Conservation (phyloP, 495 filamentous ascomycete species). For the Trichoderma asperelloides region DNA sequence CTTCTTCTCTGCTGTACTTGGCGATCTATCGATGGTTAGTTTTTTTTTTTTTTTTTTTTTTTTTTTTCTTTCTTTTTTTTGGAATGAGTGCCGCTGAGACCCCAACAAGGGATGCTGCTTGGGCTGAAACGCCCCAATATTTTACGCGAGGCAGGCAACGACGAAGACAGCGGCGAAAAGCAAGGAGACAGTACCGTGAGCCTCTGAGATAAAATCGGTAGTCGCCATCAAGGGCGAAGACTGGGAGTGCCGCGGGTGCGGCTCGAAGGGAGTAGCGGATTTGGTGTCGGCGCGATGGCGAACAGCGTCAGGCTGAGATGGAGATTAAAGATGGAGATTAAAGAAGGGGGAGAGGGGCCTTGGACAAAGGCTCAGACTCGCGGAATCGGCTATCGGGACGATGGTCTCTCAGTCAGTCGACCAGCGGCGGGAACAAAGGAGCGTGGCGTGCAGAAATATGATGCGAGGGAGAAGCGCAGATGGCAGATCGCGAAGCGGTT, state of each 20-base stretch:
- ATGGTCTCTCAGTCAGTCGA: background rate
- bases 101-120: background rate
- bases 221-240: constrained; percentile 8
- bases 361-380: background rate
- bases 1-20: constrained; percentile 53
- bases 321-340: background rate
- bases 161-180: background rate
- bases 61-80: background rate
- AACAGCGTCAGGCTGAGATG: constrained; percentile 6
- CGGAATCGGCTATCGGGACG: background rate
- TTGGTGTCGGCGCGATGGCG: background rate
- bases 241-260: constrained; percentile 2
- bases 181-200: constrained; percentile 10
- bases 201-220: background rate
- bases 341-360: background rate
- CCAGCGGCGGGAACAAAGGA: background rate
- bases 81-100: background rate
- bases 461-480: constrained; percentile 1
- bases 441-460: background rate
- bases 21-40: constrained; percentile 22
- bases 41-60: background rate
- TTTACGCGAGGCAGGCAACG: background rate
- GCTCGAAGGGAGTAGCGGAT: background rate
- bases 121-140: background rate
- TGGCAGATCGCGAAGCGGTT: background rate